Evolutionary conservation across 768 basidiomycete genomes (phyloP), one percentile per base, ranked within the genome.

Genomic region (Boletus fagicola): DNA sequence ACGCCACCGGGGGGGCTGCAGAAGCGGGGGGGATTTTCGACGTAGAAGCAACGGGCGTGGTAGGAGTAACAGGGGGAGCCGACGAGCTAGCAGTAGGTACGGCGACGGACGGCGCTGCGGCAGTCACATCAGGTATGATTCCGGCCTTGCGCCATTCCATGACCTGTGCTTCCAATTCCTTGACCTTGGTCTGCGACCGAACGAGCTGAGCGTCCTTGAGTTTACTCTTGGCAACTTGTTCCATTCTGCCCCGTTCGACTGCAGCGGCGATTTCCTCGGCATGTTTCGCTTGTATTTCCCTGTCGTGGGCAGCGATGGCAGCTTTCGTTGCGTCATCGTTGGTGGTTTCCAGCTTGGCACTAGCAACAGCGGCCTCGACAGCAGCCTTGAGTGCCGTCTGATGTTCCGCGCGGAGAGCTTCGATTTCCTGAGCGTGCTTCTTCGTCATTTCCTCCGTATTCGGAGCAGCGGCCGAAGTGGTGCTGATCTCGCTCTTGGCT

Each of bases 161-260:
- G 36, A 88, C 80, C 56, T 84, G 82, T 12, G 78, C 77, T 64
- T 91, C 88, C 36, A 90, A 75, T 8, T 87, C 84, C 73, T 89
- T 91, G 49, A 90, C 74, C 55, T 78, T 80, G 55, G 73, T 74
- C 65, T 88, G 83, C 11, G 82, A 75, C 50, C 76, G 80, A 31
- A 84, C 77, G n/a, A 91, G 74, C 61, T 87, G 87, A 2, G 76
- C 74, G 61, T 92, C 90, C 72, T 90, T 91, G 43, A 92, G 62
- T 68, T 86, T 88, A 35, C 73, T 68, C 73, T 87, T 88, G 24
- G 83, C 76, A 1, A 65, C 74, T 50, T 80, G 76, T 60, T 92
- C 90, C 75, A 80, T 75, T 47, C 89, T 77, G 3, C 90, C 90
- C 3, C 82, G 75, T 49, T 92, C 90, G 8, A 87, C 77, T 1